phyloP scores from a whole-genome alignment of 1,284 basidiomycete species.

The Irpex sp. region DNA sequence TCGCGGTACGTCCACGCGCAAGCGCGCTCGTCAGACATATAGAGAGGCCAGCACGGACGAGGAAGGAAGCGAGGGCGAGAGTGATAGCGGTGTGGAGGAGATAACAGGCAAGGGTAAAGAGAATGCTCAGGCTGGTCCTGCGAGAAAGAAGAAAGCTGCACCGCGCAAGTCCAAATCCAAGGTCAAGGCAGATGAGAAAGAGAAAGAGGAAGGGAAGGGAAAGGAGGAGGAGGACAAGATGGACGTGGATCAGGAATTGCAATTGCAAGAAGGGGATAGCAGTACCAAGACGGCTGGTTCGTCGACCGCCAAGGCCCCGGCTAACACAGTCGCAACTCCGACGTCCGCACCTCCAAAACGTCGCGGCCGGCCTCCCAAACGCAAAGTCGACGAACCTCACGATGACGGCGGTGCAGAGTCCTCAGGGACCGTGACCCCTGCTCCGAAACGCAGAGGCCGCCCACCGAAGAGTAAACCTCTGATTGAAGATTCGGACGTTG shows the following conservation, averaged over 20 bases:
- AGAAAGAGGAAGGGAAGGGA: constrained; percentile 15
- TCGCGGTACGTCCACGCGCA: constrained; percentile 20
- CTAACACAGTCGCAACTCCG: not conserved
- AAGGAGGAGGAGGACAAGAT: constrained; percentile 23
- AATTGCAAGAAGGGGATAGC: constrained; percentile 11
- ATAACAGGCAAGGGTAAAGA: constrained; percentile 25
- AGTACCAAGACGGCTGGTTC: constrained; percentile 19
- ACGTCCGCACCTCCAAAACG: constrained; percentile 5
- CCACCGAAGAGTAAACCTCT: constrained; percentile 20
- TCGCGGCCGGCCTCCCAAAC: constrained; percentile 8
- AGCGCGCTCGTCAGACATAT: constrained; percentile 22
- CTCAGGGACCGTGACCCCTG: constrained; percentile 4
- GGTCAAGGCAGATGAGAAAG: constrained; percentile 15
- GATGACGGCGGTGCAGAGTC: not conserved
- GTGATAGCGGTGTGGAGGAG: constrained; percentile 31
- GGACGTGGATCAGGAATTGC: constrained; percentile 24
- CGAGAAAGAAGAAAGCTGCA: not conserved
- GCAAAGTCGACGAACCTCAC: constrained; percentile 8
- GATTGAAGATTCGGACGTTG: constrained; percentile 19
- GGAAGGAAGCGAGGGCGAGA: constrained; percentile 26
- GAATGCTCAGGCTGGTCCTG: constrained; percentile 11
- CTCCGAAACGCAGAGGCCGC: constrained; percentile 22
- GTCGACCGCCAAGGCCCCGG: not conserved
- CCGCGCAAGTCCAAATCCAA: constrained; percentile 11
- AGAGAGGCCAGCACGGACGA: constrained; percentile 26